A percentile compares a stretch with the other conserved stretches of the same genome.
Evolutionary conservation across 2,329 filamentous ascomycete genomes (phyloP).

Genomic region (Didymella sp.): DNA sequence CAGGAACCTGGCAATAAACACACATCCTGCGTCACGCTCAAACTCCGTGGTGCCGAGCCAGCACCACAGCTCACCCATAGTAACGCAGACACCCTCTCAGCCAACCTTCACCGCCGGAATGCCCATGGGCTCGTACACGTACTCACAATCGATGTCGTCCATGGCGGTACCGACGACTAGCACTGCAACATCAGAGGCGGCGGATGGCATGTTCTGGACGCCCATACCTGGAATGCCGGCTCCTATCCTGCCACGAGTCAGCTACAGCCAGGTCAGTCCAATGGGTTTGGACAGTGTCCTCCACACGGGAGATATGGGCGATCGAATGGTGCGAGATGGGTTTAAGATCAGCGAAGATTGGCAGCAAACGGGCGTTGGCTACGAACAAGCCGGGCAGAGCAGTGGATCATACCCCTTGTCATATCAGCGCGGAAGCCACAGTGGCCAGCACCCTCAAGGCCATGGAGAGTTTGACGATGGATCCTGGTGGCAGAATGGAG

Average conservation of each 20-base stretch:
- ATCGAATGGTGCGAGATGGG: slow-evolving; percentile 44
- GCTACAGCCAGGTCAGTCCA: slow-evolving; percentile 35
- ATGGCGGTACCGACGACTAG: slow-evolving; percentile 21
- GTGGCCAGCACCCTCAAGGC: slow-evolving; percentile 3
- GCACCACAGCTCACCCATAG: slow-evolving; percentile 25
- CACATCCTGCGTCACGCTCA: slow-evolving; percentile 26
- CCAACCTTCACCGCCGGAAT: slow-evolving; percentile 19
- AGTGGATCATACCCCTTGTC: slow-evolving; percentile 9
- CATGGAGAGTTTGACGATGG: slow-evolving; percentile 13
- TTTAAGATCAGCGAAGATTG: slow-evolving; percentile 44
- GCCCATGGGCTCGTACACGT: slow-evolving; percentile 24
- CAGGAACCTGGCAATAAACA: slow-evolving; percentile 25
- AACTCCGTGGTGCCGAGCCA: slow-evolving; percentile 25
- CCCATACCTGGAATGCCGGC: slow-evolving; percentile 51
- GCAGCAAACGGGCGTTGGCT: slow-evolving; percentile 24
- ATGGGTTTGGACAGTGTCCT: slow-evolving; percentile 49
- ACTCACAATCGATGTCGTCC: slow-evolving; percentile 27
- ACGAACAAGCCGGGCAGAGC: slow-evolving; percentile 1
- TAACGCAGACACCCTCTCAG: slow-evolving; percentile 22
- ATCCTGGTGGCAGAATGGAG: slow-evolving; percentile 16
- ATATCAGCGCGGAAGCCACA: slow-evolving; percentile 13
- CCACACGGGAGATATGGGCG: slow-evolving; percentile 37
- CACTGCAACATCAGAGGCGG: slow-evolving; percentile 23
- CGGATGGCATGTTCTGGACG: slow-evolving; percentile 45
- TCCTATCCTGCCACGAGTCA: slow-evolving; percentile 44